These are phyloP conservation scores for Penicillium ochrochloron DNA, from an alignment of 495 filamentous ascomycete genomes.

Conservation along the genomic window DNA sequence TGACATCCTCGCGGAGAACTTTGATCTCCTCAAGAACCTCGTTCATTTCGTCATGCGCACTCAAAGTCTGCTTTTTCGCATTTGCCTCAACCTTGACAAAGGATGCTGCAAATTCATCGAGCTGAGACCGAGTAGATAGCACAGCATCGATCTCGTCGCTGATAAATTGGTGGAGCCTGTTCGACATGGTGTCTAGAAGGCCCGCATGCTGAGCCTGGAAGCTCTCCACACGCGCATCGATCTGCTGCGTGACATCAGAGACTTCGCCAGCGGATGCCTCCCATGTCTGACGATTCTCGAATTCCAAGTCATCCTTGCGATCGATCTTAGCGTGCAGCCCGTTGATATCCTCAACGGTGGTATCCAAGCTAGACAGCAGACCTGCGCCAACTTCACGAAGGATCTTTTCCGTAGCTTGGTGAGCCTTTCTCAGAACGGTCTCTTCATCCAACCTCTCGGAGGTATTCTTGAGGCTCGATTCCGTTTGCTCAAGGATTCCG, in stretches of 20 bases:
- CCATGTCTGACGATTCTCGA: constrained; percentile 78
- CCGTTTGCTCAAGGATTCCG: constrained; percentile 81
- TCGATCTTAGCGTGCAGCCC: constrained; percentile 81
- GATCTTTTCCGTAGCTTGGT: constrained; percentile 80
- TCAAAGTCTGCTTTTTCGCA: constrained; percentile 67
- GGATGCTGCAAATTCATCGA: constrained; percentile 65
- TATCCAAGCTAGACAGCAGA: constrained; percentile 73
- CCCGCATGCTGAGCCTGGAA: constrained; percentile 72
- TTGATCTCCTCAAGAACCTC: constrained; percentile 90
- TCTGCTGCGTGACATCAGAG: constrained; percentile 68
- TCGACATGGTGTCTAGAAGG: constrained; percentile 67
- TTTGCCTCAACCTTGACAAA: constrained; percentile 70
- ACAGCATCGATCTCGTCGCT: constrained; percentile 70
- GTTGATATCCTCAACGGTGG: constrained; percentile 77
- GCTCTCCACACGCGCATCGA: constrained; percentile 71
- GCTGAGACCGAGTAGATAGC: constrained; percentile 64
- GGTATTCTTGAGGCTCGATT: constrained; percentile 76
- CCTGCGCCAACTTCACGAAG: constrained; percentile 72
- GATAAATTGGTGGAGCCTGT: constrained; percentile 74
- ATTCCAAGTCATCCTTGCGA: constrained; percentile 82
- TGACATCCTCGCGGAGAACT: constrained; percentile 81
- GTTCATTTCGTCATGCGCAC: constrained; percentile 87
- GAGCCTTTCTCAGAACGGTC: constrained; percentile 75
- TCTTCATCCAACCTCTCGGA: constrained; percentile 79
- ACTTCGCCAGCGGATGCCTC: constrained; percentile 74